Conservation (phyloP, 371 early-diverging fungal genomes). For the Chytridium lagenaria region DNA sequence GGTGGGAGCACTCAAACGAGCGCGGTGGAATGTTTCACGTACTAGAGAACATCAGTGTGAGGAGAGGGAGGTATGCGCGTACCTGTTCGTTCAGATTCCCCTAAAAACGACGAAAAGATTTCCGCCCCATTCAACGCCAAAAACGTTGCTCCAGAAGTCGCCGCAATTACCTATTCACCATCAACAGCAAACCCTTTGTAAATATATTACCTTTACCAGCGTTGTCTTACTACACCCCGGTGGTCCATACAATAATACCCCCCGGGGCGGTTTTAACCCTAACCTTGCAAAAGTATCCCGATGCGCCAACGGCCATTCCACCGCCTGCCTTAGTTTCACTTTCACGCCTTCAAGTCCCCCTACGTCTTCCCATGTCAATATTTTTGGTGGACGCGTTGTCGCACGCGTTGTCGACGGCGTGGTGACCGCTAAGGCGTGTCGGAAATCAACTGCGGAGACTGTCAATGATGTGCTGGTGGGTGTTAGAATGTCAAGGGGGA, state of each 20-base stretch:
- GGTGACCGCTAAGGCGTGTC: conserved; percentile 21
- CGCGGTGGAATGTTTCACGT: conserved; percentile 82
- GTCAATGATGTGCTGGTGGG: background rate
- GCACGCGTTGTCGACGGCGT: conserved; percentile 62
- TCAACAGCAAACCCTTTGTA: conserved; percentile 15
- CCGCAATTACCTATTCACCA: conserved; percentile 74
- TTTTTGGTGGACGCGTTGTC: conserved; percentile 71
- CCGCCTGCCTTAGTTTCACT: conserved; percentile 86
- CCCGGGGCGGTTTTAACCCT: conserved; percentile 85
- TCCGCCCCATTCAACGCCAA: conserved; percentile 89
- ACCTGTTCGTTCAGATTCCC: conserved; percentile 89
- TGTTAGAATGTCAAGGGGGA: background rate
- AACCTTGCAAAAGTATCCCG: conserved; percentile 73
- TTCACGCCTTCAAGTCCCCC: conserved; percentile 96
- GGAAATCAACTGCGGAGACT: conserved; percentile 17
- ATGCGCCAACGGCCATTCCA: conserved; percentile 94
- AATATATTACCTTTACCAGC: conserved; percentile 72
- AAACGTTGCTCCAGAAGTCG: conserved; percentile 80
- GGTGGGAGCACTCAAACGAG: conserved; percentile 85
- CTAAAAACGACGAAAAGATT: conserved; percentile 89
- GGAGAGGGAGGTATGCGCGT: conserved; percentile 20
- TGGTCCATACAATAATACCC: conserved; percentile 96
- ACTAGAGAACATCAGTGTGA: conserved; percentile 36
- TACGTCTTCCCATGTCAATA: conserved; percentile 81
- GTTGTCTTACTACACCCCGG: conserved; percentile 99